These are phyloP conservation scores for Globisporangium ultimum DNA, from an alignment of 352 stramenopile species.

Conservation along the genomic window DNA sequence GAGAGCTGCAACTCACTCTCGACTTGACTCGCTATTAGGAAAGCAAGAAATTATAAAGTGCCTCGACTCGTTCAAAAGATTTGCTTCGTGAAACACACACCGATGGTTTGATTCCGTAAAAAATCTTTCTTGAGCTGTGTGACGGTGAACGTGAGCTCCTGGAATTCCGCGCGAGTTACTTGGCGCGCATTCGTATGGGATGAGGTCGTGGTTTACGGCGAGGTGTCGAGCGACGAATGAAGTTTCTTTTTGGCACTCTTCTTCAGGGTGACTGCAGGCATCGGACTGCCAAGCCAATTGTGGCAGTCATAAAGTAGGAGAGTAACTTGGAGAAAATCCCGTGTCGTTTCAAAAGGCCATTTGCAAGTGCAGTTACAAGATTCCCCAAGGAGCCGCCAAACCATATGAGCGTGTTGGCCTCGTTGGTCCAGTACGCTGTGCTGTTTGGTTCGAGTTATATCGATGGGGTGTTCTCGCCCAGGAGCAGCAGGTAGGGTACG, in stretches of 20 bases:
- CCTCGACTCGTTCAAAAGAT: not conserved
- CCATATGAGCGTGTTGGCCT: no score
- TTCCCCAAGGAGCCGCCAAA: not conserved
- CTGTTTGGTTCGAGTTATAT: no score
- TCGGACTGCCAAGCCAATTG: no score
- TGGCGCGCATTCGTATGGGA: conserved; percentile 38
- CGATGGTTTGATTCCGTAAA: conserved; percentile 31
- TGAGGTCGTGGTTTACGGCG: conserved; percentile 15
- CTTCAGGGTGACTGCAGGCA: not conserved
- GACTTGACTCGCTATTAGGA: conserved; percentile 34
- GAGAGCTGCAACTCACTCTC: conserved; percentile 48
- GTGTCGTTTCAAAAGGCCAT: no score
- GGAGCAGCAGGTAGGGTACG: conserved; percentile 31
- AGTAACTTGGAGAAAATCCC: no score
- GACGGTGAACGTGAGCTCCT: conserved; percentile 42
- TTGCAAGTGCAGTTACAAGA: not conserved
- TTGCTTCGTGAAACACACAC: conserved; percentile 14
- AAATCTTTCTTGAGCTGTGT: conserved; percentile 48
- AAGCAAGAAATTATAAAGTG: not conserved
- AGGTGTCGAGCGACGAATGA: not conserved
- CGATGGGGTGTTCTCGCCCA: conserved; percentile 50
- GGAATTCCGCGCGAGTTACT: conserved; percentile 55
- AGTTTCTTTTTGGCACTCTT: not conserved
- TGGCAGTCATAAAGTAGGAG: no score
- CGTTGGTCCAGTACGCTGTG: no score